Conservation (phyloP, 805 yeast species). For the Hanseniaspora meyeri region DNA sequence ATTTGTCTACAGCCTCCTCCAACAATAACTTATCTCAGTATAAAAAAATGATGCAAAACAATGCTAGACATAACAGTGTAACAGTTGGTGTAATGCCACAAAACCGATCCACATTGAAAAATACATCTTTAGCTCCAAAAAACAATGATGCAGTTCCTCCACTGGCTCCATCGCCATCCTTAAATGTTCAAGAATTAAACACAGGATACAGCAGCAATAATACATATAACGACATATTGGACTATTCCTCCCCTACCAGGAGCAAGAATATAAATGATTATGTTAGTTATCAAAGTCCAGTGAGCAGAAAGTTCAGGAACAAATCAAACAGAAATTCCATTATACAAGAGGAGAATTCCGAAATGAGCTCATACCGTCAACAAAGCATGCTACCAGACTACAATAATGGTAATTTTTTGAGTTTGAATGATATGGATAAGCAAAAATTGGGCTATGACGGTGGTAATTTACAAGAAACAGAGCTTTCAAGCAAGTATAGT, state of each 20-base stretch:
- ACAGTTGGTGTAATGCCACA: slow-evolving; percentile 9
- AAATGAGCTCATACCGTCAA: not conserved
- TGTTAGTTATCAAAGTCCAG: not conserved
- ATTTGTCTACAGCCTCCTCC: slow-evolving; percentile 7
- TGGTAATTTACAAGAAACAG: slow-evolving; percentile 11
- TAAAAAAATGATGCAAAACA: slow-evolving; percentile 13
- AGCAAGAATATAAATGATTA: not conserved
- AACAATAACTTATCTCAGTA: slow-evolving; percentile 12
- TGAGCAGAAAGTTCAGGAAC: slow-evolving; percentile 1
- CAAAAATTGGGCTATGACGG: not conserved
- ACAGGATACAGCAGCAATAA: not conserved
- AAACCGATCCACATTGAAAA: not conserved
- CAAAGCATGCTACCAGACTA: not conserved
- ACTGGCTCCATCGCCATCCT: not conserved
- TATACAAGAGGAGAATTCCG: slow-evolving; percentile 1
- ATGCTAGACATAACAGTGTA: slow-evolving; percentile 12
- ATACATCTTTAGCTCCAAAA: not conserved
- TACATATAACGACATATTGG: slow-evolving; percentile 7
- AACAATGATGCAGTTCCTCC: not conserved
- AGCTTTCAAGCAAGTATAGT: slow-evolving; percentile 4
- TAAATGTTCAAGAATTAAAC: not conserved
- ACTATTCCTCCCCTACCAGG: slow-evolving; percentile 9
- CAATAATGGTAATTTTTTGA: not conserved
- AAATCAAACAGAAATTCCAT: slow-evolving; percentile 11
- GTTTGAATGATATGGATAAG: not conserved